Evolutionary conservation across 1,284 basidiomycete species (phyloP).

Genomic region (Takashimella tepidaria): DNA sequence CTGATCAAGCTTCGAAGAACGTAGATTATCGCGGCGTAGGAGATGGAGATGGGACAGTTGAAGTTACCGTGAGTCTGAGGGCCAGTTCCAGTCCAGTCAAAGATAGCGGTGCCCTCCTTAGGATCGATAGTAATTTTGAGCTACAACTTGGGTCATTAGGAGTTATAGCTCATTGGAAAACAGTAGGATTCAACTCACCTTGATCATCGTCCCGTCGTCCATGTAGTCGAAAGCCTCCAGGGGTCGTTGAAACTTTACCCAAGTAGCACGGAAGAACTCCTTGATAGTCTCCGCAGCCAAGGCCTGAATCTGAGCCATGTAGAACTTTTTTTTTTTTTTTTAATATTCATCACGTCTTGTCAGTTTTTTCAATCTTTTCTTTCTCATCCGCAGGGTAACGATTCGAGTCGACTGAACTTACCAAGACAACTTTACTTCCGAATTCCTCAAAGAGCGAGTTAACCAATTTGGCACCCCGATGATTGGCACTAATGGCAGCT

Average conservation of each 20-base stretch:
- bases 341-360: too few species aligned
- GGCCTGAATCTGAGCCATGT: constrained; percentile 77
- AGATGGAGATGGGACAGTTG: constrained; percentile 82
- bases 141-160: too few species aligned
- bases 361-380: too few species aligned
- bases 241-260: constrained; percentile 66
- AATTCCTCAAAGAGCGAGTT: constrained; percentile 75
- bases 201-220: constrained; percentile 83
- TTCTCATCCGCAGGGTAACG: too few species aligned
- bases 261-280: constrained; percentile 72
- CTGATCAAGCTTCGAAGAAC: constrained; percentile 46
- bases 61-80: constrained; percentile 85
- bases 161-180: constrained; percentile 50
- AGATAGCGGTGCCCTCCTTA: constrained; percentile 65
- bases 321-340: too few species aligned
- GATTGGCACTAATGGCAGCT: constrained; percentile 94
- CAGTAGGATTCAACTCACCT: constrained; percentile 56
- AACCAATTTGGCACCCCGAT: constrained; percentile 83
- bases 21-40: constrained; percentile 90
- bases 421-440: constrained; percentile 39
- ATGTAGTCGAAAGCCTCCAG: constrained; percentile 25
- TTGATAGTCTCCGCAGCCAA: constrained; percentile 89
- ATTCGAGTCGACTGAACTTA: too few species aligned
- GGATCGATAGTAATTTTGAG: constrained; percentile 76
- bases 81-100: constrained; percentile 86